A percentile compares a stretch with the other conserved stretches of the same genome.
Evolutionary conservation across 768 basidiomycete species (phyloP).

Genomic region (Amanita pallidorosea): DNA sequence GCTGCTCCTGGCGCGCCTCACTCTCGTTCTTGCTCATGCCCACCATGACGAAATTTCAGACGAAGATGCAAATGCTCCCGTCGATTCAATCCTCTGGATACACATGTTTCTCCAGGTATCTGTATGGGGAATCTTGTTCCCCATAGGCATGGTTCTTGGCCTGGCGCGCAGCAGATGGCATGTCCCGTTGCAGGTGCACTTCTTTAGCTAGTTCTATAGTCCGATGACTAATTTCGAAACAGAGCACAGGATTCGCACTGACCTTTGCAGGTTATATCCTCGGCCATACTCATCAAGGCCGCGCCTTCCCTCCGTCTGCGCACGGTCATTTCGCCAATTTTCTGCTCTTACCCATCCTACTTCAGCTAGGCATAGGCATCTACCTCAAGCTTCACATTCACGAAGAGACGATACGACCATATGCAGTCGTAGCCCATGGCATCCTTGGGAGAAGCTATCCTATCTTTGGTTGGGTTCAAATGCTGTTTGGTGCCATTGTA

Average conservation of each 20-base stretch:
- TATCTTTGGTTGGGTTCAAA: slow-evolving; percentile 80
- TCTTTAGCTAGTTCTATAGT: background rate
- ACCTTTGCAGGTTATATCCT: slow-evolving; percentile 68
- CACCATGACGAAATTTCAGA: slow-evolving; percentile 58
- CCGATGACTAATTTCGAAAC: background rate
- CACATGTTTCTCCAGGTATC: slow-evolving; percentile 72
- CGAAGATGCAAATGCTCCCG: slow-evolving; percentile 50
- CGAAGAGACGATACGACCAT: slow-evolving; percentile 63
- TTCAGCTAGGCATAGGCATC: slow-evolving; percentile 65
- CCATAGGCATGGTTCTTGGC: slow-evolving; percentile 72
- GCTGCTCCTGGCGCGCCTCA: slow-evolving; percentile 11
- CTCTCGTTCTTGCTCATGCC: slow-evolving; percentile 35
- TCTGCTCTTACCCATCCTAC: slow-evolving; percentile 49
- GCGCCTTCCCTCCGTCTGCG: slow-evolving; percentile 61
- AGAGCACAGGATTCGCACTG: slow-evolving; percentile 60
- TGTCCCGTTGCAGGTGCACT: slow-evolving; percentile 71
- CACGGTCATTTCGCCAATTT: slow-evolving; percentile 66
- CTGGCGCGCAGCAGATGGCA: slow-evolving; percentile 80
- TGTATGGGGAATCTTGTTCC: slow-evolving; percentile 84
- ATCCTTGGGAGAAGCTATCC: slow-evolving; percentile 80
- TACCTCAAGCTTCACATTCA: slow-evolving; percentile 92
- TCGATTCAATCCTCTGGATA: slow-evolving; percentile 73
- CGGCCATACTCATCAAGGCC: slow-evolving; percentile 80
- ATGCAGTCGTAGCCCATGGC: slow-evolving; percentile 60
- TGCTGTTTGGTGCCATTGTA: slow-evolving; percentile 74